Evolutionary conservation across 768 basidiomycete species (phyloP), one percentile per base, ranked within the genome.

Genomic region (Royoungia palumana): DNA sequence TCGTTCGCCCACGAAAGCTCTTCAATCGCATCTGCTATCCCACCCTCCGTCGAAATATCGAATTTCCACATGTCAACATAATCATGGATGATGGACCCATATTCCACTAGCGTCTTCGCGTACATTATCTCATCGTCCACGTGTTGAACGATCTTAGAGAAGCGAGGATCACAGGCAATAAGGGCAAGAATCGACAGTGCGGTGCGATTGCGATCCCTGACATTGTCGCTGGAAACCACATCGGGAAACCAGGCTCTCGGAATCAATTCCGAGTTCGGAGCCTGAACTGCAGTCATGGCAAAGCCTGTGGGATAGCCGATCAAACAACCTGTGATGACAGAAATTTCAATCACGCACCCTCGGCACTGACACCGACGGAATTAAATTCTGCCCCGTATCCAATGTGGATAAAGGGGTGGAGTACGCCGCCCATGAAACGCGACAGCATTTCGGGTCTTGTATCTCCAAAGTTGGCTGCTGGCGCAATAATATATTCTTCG

Each of bases 321-420:
- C 69, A 47, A 69, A 10, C 4, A n/a, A 22, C 68, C 27, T 66
- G 58, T 2, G 24, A 42, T 13, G 73, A 73, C 48, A 77, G 76
- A 16, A 79, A 51, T 48, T 71, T 8, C 8, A 28, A 12, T 25
- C 25, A 47, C 54, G 20, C 45, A 84, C 85, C 86, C 70, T 88
- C 85, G 2, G 78, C 79, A 2, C 79, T 63, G 40, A 85, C 62
- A 0, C 83, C 85, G 7, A 78, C 74, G 19, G 83, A 48, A 13
- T 73, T 70, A 50, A 86, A 86, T 60, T 87, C 86, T 4, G 75
- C 63, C 4, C 83, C 85, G 62, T 79, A 78, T 13, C 82, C 85
- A 3, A 68, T 55, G 55, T 87, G 82, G 38, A 88, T 86, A 35
- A 86, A 47, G 0, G 85, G 80, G 56, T 89, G 86, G 5, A 87